These are phyloP conservation scores for Fusarium dlaminii DNA, from an alignment of 2,329 filamentous ascomycete species.

Conservation along the genomic window DNA sequence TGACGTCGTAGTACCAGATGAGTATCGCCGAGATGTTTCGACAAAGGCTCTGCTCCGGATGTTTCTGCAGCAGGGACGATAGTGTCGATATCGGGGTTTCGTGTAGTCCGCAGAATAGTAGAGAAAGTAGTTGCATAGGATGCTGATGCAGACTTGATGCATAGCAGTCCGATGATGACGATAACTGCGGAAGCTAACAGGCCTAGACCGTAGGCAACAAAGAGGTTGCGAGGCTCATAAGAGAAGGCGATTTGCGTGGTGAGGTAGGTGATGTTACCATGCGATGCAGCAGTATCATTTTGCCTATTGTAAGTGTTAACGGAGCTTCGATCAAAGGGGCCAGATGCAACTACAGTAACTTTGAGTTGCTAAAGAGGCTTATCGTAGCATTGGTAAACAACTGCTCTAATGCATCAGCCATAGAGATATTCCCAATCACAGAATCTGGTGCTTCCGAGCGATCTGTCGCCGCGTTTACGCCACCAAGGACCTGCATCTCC, in stretches of 20 bases:
- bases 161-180: background rate
- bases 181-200: rapidly evolving
- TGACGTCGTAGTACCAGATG: background rate
- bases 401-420: conserved; percentile 1
- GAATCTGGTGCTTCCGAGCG: rapidly evolving
- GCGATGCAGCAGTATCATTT: background rate
- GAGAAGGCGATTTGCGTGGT: background rate
- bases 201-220: background rate
- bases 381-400: background rate
- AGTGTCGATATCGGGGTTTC: conserved; percentile 1
- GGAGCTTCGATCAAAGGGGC: rapidly evolving
- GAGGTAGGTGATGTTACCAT: background rate
- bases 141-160: background rate
- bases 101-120: conserved; percentile 6
- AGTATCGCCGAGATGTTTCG: background rate
- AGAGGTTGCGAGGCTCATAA: conserved; percentile 12
- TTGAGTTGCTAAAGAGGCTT: conserved; percentile 3
- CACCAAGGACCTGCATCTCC: background rate
- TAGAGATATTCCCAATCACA: background rate
- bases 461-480: rapidly evolving
- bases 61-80: background rate
- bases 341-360: too few relatives aligned
- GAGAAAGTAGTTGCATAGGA: conserved; percentile 8
- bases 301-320: background rate
- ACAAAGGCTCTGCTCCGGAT: background rate